These are phyloP conservation scores for Epithele typhae DNA, from an alignment of 768 basidiomycete genomes.

Conservation along the genomic window DNA sequence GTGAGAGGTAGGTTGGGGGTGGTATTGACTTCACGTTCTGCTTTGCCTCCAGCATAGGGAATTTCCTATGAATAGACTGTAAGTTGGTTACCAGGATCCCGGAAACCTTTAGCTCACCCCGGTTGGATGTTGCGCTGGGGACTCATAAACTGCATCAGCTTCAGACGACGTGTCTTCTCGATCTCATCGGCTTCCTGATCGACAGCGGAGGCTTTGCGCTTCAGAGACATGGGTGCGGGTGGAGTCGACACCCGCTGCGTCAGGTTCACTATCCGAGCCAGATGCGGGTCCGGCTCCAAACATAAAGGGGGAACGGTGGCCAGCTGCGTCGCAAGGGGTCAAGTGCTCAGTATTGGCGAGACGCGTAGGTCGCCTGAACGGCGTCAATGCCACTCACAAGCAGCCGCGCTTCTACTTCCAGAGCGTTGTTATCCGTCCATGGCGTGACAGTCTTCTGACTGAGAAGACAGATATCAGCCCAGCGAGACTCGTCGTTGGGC, in stretches of 20 bases:
- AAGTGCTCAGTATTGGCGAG: not conserved
- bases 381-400: constrained; percentile 44
- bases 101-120: constrained; percentile 33
- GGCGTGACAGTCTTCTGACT: constrained; percentile 52
- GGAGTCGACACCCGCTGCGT: constrained; percentile 70
- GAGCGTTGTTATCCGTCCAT: constrained; percentile 69
- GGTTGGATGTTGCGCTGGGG: constrained; percentile 43
- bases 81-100: not conserved
- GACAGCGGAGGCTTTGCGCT: constrained; percentile 66
- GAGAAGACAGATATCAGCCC: constrained; percentile 72
- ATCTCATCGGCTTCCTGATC: constrained; percentile 76
- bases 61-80: constrained; percentile 36
- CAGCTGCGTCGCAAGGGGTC: constrained; percentile 40
- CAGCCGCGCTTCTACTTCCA: constrained; percentile 71
- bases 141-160: constrained; percentile 79
- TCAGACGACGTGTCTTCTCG: constrained; percentile 65
- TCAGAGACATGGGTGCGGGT: constrained; percentile 66
- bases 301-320: constrained; percentile 75
- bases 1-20: constrained; percentile 1
- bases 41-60: constrained; percentile 48
- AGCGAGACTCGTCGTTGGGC: constrained; percentile 73
- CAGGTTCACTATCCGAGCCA: constrained; percentile 72
- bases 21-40: constrained; percentile 7
- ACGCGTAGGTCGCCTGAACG: not conserved
- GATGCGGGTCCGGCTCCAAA: constrained; percentile 73